These are phyloP conservation scores for Phoenix dactylifera DNA, from an alignment of 176 grass and related monocot genomes.

Conservation along the genomic window DNA sequence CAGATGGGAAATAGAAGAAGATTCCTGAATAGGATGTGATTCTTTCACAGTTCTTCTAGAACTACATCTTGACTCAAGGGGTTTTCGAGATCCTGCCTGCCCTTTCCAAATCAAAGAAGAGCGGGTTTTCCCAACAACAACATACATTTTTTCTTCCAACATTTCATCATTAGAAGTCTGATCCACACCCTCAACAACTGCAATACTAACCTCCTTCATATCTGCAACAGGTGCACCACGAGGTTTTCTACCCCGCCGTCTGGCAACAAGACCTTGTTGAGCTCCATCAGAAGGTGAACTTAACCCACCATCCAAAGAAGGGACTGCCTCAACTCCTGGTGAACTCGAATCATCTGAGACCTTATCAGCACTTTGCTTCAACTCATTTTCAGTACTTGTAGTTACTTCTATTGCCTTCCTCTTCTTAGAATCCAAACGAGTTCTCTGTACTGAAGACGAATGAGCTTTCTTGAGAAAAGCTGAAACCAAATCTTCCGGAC, in stretches of 20 bases:
- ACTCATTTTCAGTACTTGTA: conserved; percentile 18
- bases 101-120: conserved; percentile 28
- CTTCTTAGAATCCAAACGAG: conserved; percentile 29
- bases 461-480: conserved; percentile 44
- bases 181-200: background rate
- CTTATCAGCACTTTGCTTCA: conserved; percentile 28
- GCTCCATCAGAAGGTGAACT: conserved; percentile 14
- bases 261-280: conserved; percentile 27
- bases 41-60: conserved; percentile 13
- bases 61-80: conserved; percentile 16
- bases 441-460: conserved; percentile 3
- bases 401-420: conserved; percentile 20
- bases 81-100: conserved; percentile 13
- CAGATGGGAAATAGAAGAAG: background rate
- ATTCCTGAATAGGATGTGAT: conserved; percentile 15
- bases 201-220: background rate
- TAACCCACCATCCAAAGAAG: too few relatives aligned
- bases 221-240: background rate
- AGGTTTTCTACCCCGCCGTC: conserved; percentile 27
- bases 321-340: too few relatives aligned
- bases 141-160: conserved; percentile 1
- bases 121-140: background rate
- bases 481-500: conserved; percentile 53
- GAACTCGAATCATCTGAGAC: conserved; percentile 20
- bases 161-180: conserved; percentile 12